Conservation (phyloP, 225 moss, liverwort and hornwort species). For the Straminergon stramineum region DNA sequence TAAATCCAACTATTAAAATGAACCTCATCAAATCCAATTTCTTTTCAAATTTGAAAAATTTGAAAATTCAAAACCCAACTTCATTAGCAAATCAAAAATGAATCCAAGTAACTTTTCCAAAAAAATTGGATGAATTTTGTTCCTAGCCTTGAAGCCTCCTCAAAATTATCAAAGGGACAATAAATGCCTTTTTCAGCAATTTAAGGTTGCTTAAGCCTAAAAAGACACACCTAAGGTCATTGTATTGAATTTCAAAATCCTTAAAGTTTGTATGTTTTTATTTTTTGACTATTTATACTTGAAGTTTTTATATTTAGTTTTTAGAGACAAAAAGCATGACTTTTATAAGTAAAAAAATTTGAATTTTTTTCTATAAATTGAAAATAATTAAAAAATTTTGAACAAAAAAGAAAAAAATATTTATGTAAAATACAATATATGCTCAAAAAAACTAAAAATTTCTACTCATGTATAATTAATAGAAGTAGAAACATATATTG, state of each 20-base stretch:
- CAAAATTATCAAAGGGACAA: not conserved
- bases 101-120: too few species aligned
- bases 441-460: rapidly evolving
- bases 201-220: not conserved
- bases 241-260: not conserved
- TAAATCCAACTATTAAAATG: not conserved
- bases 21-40: not conserved
- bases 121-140: too few species aligned
- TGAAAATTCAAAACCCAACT: not conserved
- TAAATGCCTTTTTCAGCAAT: rapidly evolving
- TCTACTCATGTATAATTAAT: not conserved
- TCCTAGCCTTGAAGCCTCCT: not conserved
- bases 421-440: too few species aligned
- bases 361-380: not conserved
- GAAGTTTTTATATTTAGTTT: not conserved
- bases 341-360: too few species aligned
- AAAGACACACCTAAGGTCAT: not conserved
- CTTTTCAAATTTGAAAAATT: too few species aligned
- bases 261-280: not conserved
- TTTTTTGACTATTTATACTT: not conserved
- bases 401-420: not conserved
- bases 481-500: not conserved
- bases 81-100: rapidly evolving
- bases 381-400: too few species aligned
- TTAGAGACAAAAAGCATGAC: not conserved